These are phyloP conservation scores for Aspergillus sp. DNA, from an alignment of 2,329 filamentous ascomycete species.

Conservation along the genomic window DNA sequence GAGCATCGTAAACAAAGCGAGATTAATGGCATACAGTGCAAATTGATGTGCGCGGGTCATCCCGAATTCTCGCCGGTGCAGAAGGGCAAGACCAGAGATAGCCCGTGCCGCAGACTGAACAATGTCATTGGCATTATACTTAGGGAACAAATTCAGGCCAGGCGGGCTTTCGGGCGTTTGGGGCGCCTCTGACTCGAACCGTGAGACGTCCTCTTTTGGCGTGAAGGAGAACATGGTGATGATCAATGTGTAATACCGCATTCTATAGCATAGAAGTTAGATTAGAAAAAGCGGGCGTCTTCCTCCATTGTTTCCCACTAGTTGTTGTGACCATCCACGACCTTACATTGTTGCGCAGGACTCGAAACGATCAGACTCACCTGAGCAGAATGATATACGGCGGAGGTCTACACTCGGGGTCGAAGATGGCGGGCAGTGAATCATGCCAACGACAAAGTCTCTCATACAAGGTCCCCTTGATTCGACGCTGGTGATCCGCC, in stretches of 20 bases:
- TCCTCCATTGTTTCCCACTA: too few species aligned
- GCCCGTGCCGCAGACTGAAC: slow-evolving; percentile 29
- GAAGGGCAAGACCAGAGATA: slow-evolving; percentile 30
- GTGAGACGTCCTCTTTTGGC: slow-evolving; percentile 17
- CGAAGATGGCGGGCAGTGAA: slow-evolving; percentile 29
- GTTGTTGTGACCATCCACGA: too few species aligned
- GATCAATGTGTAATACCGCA: slow-evolving; percentile 35
- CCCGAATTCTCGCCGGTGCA: slow-evolving; percentile 35
- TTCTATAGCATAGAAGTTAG: slow-evolving; percentile 20
- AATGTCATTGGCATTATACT: slow-evolving; percentile 24
- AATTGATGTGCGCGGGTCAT: slow-evolving; percentile 37
- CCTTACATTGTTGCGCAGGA: not conserved
- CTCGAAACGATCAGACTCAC: slow-evolving; percentile 15
- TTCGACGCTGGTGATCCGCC: slow-evolving; percentile 16
- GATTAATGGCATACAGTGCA: slow-evolving; percentile 39
- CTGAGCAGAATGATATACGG: slow-evolving; percentile 36
- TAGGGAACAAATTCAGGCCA: slow-evolving; percentile 15
- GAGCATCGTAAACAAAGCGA: slow-evolving; percentile 37
- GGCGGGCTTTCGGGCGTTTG: slow-evolving; percentile 32
- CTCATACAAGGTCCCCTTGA: slow-evolving; percentile 30
- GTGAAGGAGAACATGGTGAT: slow-evolving; percentile 38
- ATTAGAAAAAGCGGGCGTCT: not conserved
- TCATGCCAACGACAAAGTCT: slow-evolving; percentile 31
- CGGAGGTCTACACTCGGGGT: slow-evolving; percentile 24
- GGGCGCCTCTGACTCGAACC: slow-evolving; percentile 18